phyloP scores from a whole-genome alignment of 75 land plant genomes.

The Isoetes taiwanensis region DNA sequence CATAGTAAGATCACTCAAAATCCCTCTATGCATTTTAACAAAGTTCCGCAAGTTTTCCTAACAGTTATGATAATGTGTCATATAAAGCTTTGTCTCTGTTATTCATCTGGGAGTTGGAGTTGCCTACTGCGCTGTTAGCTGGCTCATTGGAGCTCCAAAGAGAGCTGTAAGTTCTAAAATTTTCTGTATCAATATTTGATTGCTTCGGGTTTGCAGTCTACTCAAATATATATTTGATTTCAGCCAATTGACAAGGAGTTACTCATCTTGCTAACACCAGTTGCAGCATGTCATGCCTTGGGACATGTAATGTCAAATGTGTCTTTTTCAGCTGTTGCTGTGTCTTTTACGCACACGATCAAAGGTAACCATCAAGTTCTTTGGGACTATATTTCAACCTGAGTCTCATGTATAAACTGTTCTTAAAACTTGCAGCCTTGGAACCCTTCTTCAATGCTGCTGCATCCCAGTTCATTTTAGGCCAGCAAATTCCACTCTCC shows the following conservation, averaged over 20 bases:
- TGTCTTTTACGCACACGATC: constrained; percentile 93
- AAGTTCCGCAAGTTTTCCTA: no score
- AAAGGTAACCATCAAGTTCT: constrained; percentile 36
- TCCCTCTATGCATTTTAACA: no score
- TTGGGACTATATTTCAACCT: neutral
- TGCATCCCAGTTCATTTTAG: constrained; percentile 93
- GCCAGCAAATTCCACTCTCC: constrained; percentile 68
- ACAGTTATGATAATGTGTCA: no score
- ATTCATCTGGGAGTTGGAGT: constrained; percentile 85
- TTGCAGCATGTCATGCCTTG: constrained; percentile 83
- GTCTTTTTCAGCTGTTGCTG: constrained; percentile 95
- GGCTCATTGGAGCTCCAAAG: constrained; percentile 80
- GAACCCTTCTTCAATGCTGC: constrained; percentile 99
- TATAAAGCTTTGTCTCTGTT: constrained; percentile 79
- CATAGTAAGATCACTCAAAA: constrained; percentile 48
- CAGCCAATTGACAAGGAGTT: constrained; percentile 72
- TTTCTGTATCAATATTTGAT: neutral
- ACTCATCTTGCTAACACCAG: constrained; percentile 62
- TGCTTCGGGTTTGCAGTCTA: no score
- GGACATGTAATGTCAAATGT: constrained; percentile 95
- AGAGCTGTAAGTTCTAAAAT: constrained; percentile 56
- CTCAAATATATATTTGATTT: neutral
- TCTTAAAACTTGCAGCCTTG: constrained; percentile 41
- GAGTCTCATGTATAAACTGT: neutral
- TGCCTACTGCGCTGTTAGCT: constrained; percentile 60